Base-by-base conservation (phyloP, 1,139 yeast genomes). In the Entelexis paramagnoliae region DNA sequence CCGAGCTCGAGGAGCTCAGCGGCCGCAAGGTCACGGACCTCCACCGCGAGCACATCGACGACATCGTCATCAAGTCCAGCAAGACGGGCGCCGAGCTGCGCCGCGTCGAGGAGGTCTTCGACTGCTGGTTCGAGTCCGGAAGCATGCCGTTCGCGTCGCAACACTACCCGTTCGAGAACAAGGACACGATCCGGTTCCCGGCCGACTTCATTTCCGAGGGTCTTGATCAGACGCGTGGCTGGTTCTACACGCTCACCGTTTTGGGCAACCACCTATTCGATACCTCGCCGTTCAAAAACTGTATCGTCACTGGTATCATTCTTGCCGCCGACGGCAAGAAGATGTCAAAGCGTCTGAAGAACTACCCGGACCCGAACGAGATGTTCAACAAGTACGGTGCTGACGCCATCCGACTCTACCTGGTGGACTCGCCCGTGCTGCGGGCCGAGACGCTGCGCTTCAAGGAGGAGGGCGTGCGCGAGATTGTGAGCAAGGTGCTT, bases 111-210 rank as follows among this genome's bases (percentile, higher is more conserved):
- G 98, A 91, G 71, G 99, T 93, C 51, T 93, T 93, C 65, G 98
- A 93, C 72, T 93, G 99, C 75, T 93, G 99, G 99, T 93, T 91
- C 66, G 98, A 93, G 74, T 87, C 96, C 32, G 99, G 99, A 61
- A 82, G 96, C 50, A 93, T 93, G 99, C 98, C 99, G 58, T 93
- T 84, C 62, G 97, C 97, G 51, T 83, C 95, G 46, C 83, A 83
- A 67, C 98, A 93, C 69, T 93, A 89, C 66, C 99, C 99, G 61
- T 91, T 91, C 68, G 97, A 89, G 71, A 78, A 79, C 65, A 65
- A 74, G 51, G 68, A 77, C 54, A 30, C 30, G 11, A 46, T 55
- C 30, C 78, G 85, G 49, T 91, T 84, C 80, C 98, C 98, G 51
- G 99, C 96, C 39, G 91, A 93, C 69, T 91, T 91, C 70, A 93